These are phyloP conservation scores for Phytopythium litorale DNA, from an alignment of 352 stramenopile genomes.

Conservation along the genomic window DNA sequence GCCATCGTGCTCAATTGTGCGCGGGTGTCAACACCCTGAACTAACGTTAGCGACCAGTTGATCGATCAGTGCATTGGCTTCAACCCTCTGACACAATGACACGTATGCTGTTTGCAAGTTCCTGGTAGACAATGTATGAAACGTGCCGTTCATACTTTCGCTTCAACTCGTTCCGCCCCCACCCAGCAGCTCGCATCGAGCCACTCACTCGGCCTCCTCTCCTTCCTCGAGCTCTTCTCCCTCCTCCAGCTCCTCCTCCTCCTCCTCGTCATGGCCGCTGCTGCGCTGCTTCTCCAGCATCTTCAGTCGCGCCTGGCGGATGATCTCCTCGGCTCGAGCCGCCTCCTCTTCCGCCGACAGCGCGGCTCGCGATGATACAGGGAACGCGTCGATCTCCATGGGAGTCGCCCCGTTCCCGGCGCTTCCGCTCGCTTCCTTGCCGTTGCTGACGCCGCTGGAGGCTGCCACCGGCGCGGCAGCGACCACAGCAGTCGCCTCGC, in stretches of 20 bases:
- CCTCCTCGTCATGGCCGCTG: constrained; percentile 16
- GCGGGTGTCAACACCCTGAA: too few species aligned
- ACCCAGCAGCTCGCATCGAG: neutral
- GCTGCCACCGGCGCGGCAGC: neutral
- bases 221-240: constrained; percentile 51
- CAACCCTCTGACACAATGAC: too few species aligned
- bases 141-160: too few species aligned
- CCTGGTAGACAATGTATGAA: too few species aligned
- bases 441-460: neutral
- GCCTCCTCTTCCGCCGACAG: constrained; percentile 45
- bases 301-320: constrained; percentile 60
- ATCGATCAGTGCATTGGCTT: too few species aligned
- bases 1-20: too few species aligned
- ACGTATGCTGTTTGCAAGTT: too few species aligned
- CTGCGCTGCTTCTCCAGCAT: constrained; percentile 37
- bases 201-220: constrained; percentile 22
- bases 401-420: neutral
- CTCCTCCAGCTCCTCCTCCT: constrained; percentile 60
- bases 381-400: constrained; percentile 13
- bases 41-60: too few species aligned
- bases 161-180: neutral
- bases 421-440: neutral
- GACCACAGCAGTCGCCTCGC: neutral
- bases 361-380: constrained; percentile 7
- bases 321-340: constrained; percentile 60